Evolutionary conservation across 805 yeast species (phyloP).

Genomic region (Candida patagonica): DNA sequence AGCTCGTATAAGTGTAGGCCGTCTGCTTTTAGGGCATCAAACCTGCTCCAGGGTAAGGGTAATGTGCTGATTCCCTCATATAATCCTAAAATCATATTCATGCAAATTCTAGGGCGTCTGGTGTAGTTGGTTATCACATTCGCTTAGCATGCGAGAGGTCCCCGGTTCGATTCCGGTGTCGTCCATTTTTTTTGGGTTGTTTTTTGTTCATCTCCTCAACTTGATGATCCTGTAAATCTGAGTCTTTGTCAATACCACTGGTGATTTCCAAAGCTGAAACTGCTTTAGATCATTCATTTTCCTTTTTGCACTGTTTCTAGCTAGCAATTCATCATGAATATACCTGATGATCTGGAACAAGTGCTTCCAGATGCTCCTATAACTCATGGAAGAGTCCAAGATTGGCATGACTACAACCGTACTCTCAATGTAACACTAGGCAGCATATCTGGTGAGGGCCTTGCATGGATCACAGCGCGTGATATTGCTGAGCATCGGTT

Average conservation of each 20-base stretch:
- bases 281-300: too few relatives aligned
- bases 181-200: conserved; percentile 15
- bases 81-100: background rate
- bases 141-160: conserved; percentile 22
- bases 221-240: too few relatives aligned
- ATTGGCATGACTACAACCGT: conserved; percentile 17
- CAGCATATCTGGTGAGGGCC: conserved; percentile 18
- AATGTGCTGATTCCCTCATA: too few relatives aligned
- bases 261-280: too few relatives aligned
- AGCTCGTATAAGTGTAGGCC: too few relatives aligned
- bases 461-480: conserved; percentile 21
- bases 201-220: too few relatives aligned
- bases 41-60: too few relatives aligned
- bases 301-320: too few relatives aligned
- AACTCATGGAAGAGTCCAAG: conserved; percentile 16
- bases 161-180: conserved; percentile 22
- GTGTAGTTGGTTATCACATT: conserved; percentile 21
- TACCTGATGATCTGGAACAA: too few relatives aligned
- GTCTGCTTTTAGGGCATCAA: too few relatives aligned
- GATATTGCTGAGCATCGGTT: background rate
- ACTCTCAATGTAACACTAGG: conserved; percentile 20
- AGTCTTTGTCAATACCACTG: too few relatives aligned
- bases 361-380: conserved; percentile 21
- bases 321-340: too few relatives aligned
- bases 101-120: conserved; percentile 17